phyloP scores from a whole-genome alignment of 148 eudicot genomes.

The Suaeda aralocaspica region DNA sequence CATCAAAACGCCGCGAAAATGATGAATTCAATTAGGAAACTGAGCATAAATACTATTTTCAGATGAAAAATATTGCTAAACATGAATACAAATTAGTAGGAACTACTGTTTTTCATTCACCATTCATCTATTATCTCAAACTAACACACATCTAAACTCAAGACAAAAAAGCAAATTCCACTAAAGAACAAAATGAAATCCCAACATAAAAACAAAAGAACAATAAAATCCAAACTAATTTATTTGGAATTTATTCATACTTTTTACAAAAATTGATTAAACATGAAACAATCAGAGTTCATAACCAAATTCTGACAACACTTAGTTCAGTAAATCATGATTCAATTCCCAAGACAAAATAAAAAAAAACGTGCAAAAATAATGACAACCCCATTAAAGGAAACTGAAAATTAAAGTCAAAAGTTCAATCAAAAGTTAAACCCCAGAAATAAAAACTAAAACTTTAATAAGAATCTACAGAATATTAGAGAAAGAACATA shows the following conservation, averaged over 20 bases:
- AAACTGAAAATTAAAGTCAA: not conserved
- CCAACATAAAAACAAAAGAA: not conserved
- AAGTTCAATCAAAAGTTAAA: not conserved
- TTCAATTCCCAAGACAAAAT: not conserved
- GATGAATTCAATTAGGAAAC: not conserved
- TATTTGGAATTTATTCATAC: not conserved
- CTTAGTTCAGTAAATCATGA: conserved; percentile 9
- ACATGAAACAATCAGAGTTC: not conserved
- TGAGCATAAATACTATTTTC: not conserved
- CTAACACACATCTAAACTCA: not conserved
- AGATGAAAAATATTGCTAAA: not conserved
- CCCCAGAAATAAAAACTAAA: not conserved
- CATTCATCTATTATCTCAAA: not conserved
- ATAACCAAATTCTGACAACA: conserved; percentile 3
- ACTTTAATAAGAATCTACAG: not conserved
- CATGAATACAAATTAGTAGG: conserved; percentile 1
- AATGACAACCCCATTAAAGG: conserved; percentile 4
- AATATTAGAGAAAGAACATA: not conserved
- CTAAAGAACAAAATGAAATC: conserved; percentile 4
- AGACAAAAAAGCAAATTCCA: not conserved
- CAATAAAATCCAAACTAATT: conserved; percentile 1
- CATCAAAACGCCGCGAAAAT: not conserved
- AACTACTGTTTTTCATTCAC: not conserved
- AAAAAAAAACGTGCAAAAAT: conserved; percentile 6
- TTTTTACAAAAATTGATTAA: not conserved